Base-by-base conservation (phyloP, 2,329 filamentous ascomycete species). In the Fusarium sp. region DNA sequence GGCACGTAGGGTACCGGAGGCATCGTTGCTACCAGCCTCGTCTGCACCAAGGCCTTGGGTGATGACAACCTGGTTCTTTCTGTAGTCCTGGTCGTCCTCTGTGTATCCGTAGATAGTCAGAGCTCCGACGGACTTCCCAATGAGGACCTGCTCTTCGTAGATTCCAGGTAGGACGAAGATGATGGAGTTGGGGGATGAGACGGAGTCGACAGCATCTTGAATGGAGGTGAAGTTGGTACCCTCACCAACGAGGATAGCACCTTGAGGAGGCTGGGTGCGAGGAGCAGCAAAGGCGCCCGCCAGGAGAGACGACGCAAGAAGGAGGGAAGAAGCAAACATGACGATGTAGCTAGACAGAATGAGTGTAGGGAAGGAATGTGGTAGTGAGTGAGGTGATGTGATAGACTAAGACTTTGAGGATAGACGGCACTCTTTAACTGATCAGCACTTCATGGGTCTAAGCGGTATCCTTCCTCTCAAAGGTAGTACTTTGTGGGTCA, bases 41-140 rank as follows among this genome's bases (percentile, higher is more conserved):
- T 70, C 65, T 1, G 65, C 62, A 70, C 45, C 79, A 13, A 69
- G 68, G 74, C 75, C 51, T 75, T 75, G 76, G 0, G 77, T 78
- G 56, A 83, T 76, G 61, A 79, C 88, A 31, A 88, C 88, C 35
- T 80, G 75, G 75, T 90, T 90, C 58, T 74, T 74, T 3, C 75
- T 62, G 73, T 88, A 89, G 28, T 76, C 74, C 25, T 77, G 71
- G 3, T 81, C 81, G 64, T 84, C 79, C 28, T 75, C 73, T 1
- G 87, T 88, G 68, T 84, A 83, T 24, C 88, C 88, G 68, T 85
- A 86, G 61, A 88, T 80, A 28, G 81, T 83, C 25, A 88, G 74
- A n/a, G 79, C 74, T 3, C 81, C 82, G 8, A 76, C 76, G 43
- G 81, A 77, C 2, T 73, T 69, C 9, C 79, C 74, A 38, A 88